Evolutionary conservation across 768 basidiomycete species (phyloP).

Genomic region (Trametes punicea): DNA sequence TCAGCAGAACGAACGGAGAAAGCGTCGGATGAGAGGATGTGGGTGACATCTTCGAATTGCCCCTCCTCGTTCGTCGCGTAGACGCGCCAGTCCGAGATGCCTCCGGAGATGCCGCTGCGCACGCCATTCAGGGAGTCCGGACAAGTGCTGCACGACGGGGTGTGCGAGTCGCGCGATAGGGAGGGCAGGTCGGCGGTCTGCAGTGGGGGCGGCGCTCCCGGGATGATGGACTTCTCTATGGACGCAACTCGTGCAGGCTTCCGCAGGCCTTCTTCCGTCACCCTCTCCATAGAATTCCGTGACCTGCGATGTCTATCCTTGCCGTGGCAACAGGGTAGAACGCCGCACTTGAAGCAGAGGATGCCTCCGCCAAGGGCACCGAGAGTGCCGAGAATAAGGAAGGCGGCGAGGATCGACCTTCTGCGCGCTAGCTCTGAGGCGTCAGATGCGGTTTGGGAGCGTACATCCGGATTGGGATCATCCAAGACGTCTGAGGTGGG

Average conservation of each 20-base stretch:
- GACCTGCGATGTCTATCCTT: background rate
- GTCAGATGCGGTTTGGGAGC: background rate
- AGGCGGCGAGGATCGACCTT: slow-evolving; percentile 16
- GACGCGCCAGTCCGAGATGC: slow-evolving; percentile 14
- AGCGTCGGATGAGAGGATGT: slow-evolving; percentile 23
- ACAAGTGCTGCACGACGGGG: slow-evolving; percentile 15
- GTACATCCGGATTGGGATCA: slow-evolving; percentile 11
- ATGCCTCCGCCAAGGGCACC: slow-evolving; percentile 11
- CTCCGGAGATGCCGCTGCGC: slow-evolving; percentile 5
- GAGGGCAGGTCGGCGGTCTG: background rate
- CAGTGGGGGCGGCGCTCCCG: slow-evolving; percentile 8
- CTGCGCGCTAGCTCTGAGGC: slow-evolving; percentile 8
- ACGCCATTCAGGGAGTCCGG: slow-evolving; percentile 12
- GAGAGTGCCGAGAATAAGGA: slow-evolving; percentile 18
- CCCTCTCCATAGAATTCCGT: background rate
- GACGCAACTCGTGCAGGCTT: background rate
- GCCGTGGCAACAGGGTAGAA: slow-evolving; percentile 13
- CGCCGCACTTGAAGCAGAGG: slow-evolving; percentile 20
- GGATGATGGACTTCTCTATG: slow-evolving; percentile 16
- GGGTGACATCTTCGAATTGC: slow-evolving; percentile 28
- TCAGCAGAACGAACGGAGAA: slow-evolving; percentile 11
- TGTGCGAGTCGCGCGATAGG: slow-evolving; percentile 11
- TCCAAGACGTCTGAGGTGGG: slow-evolving; percentile 6
- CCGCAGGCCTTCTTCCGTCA: slow-evolving; percentile 8
- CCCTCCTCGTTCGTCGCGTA: slow-evolving; percentile 17